Percentiles rank a stretch among this genome's conserved stretches.
phyloP scores from a whole-genome alignment of 345 rosid genomes.

The Anacardium occidentale region DNA sequence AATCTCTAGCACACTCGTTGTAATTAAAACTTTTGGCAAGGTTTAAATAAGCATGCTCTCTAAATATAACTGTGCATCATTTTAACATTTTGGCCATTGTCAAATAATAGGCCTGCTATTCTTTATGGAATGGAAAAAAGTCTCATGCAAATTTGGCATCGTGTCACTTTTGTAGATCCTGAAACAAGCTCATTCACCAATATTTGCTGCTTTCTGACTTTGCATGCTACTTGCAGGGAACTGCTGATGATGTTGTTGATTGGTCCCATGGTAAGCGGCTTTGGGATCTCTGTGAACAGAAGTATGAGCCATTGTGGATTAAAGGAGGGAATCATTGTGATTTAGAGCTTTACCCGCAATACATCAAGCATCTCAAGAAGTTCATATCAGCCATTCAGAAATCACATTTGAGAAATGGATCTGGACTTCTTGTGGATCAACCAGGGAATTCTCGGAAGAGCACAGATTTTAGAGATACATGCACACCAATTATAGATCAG shows the following conservation, averaged over 20 bases:
- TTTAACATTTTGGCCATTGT: neutral
- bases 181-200: neutral
- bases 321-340: slow-evolving; percentile 94
- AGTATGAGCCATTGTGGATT: slow-evolving; percentile 88
- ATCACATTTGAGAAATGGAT: slow-evolving; percentile 36
- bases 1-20: neutral
- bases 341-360: slow-evolving; percentile 78
- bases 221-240: slow-evolving; percentile 55
- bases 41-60: neutral
- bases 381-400: slow-evolving; percentile 75
- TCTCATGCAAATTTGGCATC: neutral
- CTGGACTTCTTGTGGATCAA: slow-evolving; percentile 39
- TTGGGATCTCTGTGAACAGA: slow-evolving; percentile 81
- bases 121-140: neutral
- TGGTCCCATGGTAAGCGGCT: slow-evolving; percentile 90
- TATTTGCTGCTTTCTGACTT: slow-evolving; percentile 4
- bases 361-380: slow-evolving; percentile 82
- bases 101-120: neutral
- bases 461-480: slow-evolving; percentile 58
- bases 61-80: neutral
- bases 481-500: slow-evolving; percentile 34
- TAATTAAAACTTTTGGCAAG: neutral
- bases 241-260: slow-evolving; percentile 84
- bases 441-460: slow-evolving; percentile 51
- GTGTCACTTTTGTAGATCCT: neutral